Conservation (phyloP, 495 filamentous ascomycete species). For the Wilcoxina mikolae region DNA sequence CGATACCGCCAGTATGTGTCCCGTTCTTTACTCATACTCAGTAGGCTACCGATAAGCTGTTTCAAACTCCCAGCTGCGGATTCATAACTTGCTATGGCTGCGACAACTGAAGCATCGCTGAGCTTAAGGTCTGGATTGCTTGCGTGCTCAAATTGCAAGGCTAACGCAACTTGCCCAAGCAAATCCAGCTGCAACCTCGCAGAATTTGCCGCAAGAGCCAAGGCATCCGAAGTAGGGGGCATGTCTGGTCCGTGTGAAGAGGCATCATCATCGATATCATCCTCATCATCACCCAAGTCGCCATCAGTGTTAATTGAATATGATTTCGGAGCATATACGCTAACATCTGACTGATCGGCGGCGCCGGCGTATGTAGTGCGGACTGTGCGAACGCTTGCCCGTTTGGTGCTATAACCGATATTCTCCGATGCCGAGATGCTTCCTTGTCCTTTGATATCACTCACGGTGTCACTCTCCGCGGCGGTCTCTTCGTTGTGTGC, state of each 20-base stretch:
- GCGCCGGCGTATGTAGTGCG: background rate
- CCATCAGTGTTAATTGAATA: conserved; percentile 2
- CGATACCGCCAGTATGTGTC: conserved; percentile 96
- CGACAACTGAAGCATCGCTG: conserved; percentile 55
- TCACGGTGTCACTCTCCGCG: conserved; percentile 8
- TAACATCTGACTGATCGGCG: background rate
- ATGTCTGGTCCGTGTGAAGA: conserved; percentile 16
- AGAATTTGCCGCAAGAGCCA: conserved; percentile 90
- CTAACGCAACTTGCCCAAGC: conserved; percentile 65
- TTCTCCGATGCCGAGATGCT: background rate
- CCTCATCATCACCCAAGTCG: conserved; percentile 14
- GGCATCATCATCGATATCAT: conserved; percentile 25
- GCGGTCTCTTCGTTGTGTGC: conserved; percentile 17
- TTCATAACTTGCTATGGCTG: conserved; percentile 79
- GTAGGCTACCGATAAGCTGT: conserved; percentile 67
- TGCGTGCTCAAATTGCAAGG: conserved; percentile 55
- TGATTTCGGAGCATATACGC: background rate
- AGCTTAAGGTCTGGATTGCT: conserved; percentile 55
- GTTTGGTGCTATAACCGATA: conserved; percentile 7
- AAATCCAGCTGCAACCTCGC: conserved; percentile 84
- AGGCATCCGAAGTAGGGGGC: conserved; percentile 46
- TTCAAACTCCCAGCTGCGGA: conserved; percentile 77
- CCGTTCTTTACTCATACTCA: conserved; percentile 81
- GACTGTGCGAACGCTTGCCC: background rate
- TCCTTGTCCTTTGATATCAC: background rate